A percentile compares a stretch with the other conserved stretches of the same genome.
Conservation (phyloP, 176 grass and related monocot genomes). For the Oryza meyeriana region DNA sequence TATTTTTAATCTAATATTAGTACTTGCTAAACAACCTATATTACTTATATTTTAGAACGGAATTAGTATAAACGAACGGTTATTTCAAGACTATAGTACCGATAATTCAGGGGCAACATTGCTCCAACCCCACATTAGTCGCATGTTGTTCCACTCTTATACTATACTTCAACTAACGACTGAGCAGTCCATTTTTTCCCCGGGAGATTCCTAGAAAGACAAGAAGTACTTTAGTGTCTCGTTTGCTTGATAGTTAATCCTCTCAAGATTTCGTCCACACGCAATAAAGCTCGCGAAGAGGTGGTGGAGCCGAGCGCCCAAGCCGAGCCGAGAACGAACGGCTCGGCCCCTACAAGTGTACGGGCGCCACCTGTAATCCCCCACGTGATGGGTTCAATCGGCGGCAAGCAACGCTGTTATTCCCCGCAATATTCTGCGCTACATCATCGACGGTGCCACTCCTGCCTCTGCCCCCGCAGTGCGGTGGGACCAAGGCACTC, state of each 20-base stretch:
- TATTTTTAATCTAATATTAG: too few relatives aligned
- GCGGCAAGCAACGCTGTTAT: slow-evolving; percentile 26
- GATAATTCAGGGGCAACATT: too few relatives aligned
- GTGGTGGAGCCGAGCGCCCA: neutral
- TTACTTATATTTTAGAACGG: too few relatives aligned
- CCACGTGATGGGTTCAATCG: slow-evolving; percentile 29
- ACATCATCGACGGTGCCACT: neutral
- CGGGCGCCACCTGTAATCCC: neutral
- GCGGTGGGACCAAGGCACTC: neutral
- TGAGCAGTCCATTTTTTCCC: too few relatives aligned
- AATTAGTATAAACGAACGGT: too few relatives aligned
- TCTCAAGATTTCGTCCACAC: neutral
- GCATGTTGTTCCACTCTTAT: too few relatives aligned
- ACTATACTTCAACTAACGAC: too few relatives aligned
- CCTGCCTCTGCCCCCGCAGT: neutral
- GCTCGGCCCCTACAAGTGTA: neutral
- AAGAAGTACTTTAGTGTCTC: too few relatives aligned
- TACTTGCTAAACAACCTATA: too few relatives aligned
- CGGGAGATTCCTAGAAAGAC: too few relatives aligned
- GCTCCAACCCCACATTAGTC: too few relatives aligned
- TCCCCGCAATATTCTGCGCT: slow-evolving; percentile 17
- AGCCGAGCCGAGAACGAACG: neutral
- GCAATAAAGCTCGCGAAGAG: neutral
- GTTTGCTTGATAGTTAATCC: neutral
- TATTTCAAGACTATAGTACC: too few relatives aligned